phyloP scores from a whole-genome alignment of 225 moss, liverwort and hornwort genomes.

The Physcomitrium patens region DNA sequence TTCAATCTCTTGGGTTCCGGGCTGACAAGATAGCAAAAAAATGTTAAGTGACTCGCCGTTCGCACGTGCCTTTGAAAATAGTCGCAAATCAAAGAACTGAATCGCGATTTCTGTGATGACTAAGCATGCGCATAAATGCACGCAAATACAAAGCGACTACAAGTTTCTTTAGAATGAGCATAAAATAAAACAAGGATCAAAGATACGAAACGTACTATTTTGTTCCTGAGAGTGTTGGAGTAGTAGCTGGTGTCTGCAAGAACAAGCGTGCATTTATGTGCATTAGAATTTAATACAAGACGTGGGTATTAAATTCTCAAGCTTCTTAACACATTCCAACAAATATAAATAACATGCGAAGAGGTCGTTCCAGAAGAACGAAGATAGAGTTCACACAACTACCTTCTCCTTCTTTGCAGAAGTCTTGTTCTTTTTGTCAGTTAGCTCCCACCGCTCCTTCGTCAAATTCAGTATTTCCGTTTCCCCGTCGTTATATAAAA shows the following conservation, averaged over 20 bases:
- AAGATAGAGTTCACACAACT: neutral
- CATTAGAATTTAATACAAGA: too few species aligned
- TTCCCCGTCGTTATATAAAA: constrained; percentile 87
- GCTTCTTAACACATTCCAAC: too few species aligned
- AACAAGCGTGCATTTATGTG: too few species aligned
- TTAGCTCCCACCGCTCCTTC: constrained; percentile 73
- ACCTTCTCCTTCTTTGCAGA: constrained; percentile 60
- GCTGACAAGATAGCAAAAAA: constrained; percentile 30
- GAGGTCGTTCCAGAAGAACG: too few species aligned
- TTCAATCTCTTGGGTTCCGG: constrained; percentile 57
- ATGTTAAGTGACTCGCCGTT: too few species aligned
- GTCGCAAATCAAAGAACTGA: too few species aligned
- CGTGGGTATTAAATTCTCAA: neutral
- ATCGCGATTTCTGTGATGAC: too few species aligned
- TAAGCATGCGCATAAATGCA: too few species aligned
- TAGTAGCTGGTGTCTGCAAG: constrained; percentile 39
- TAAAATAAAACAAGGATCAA: constrained; percentile 7
- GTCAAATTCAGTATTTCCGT: constrained; percentile 67
- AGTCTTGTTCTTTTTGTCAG: constrained; percentile 51
- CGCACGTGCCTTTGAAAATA: too few species aligned
- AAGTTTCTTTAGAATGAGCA: neutral
- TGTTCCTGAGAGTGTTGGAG: constrained; percentile 51
- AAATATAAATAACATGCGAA: too few species aligned
- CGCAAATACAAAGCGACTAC: too few species aligned
- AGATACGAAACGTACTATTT: constrained; percentile 41